A percentile compares a stretch with the other conserved stretches of the same genome.
Conservation (phyloP, 2,329 filamentous ascomycete genomes). For the Sporothrix curviconia region DNA sequence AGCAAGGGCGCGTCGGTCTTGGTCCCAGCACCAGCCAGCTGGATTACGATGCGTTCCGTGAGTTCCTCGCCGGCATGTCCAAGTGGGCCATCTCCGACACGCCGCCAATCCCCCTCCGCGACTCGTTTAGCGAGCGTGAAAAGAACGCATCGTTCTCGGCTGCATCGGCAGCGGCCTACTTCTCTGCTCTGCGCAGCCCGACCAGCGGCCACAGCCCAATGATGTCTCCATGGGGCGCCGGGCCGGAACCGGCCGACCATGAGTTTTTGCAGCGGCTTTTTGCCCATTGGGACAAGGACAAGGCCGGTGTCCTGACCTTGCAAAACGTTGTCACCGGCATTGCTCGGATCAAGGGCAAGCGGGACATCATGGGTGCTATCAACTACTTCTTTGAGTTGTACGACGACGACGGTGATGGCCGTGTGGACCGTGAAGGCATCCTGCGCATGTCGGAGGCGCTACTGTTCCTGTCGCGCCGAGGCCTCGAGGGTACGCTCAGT, state of each 20-base stretch:
- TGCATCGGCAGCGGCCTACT: conserved; percentile 41
- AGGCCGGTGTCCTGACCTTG: conserved; percentile 69
- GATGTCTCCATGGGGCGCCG: conserved; percentile 49
- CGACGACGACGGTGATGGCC: conserved; percentile 85
- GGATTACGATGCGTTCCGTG: conserved; percentile 94
- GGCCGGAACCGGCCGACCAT: conserved; percentile 74
- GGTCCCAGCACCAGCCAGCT: conserved; percentile 87
- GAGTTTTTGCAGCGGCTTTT: conserved; percentile 90
- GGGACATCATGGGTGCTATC: conserved; percentile 96
- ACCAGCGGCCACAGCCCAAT: conserved; percentile 31
- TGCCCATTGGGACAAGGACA: conserved; percentile 77
- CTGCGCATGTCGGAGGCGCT: conserved; percentile 89
- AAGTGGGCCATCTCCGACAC: conserved; percentile 92
- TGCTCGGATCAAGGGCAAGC: conserved; percentile 83
- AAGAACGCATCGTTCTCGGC: conserved; percentile 52
- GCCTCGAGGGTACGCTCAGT: conserved; percentile 67
- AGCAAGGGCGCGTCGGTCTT: conserved; percentile 80
- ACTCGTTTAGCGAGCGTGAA: conserved; percentile 43
- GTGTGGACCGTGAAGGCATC: conserved; percentile 91
- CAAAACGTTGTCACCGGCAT: conserved; percentile 90
- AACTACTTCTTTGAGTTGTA: conserved; percentile 98
- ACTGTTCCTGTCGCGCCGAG: conserved; percentile 83
- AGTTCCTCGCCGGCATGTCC: conserved; percentile 82
- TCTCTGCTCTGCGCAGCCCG: conserved; percentile 50
- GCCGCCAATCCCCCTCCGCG: conserved; percentile 51